Base-by-base conservation (phyloP, 2,329 filamentous ascomycete species). In the Fusarium circinatum region DNA sequence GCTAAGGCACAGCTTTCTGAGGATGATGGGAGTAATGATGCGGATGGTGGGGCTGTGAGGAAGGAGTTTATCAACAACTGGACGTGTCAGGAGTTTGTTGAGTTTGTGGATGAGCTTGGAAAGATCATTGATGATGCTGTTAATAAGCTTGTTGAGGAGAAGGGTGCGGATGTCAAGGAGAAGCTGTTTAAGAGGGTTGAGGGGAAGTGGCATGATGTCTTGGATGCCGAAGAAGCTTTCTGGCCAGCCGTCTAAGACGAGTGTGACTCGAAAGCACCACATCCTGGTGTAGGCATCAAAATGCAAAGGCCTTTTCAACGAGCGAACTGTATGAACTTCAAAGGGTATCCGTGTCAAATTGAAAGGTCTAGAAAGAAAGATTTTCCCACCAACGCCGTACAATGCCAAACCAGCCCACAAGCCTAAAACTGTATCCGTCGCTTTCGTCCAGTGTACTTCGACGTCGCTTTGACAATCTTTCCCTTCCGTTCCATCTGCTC, bases 401-500 rank as follows among this genome's bases (percentile, higher is more conserved):
- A 77, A 78, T 78, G 79, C 66, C 74, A 73, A 61, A 64, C 49
- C 51, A 34, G 22, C 36, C 34, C 49, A 67, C 70, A 28, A 26
- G 52, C 45, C 34, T 82, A 98, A 81, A 97, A 98, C 38, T 91
- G 91, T 62, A 92, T 86, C 66, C 93, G 90, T 82, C 96, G 89
- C 86, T 95, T 98, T 78, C 96, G 88, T 36, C 96, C 96, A 1
- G 96, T 98, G 82, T 98, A 99, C 84, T 97, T 98, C 58, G 94
- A 97, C 63, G 89, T 94, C 3, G 91, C 85, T 86, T 98, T 98
- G 76, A 98, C 96, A 34, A 98, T 89, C 86, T 96, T 98, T 51
- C 96, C 96, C 84, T 98, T 98, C 71, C 90, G 88, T 83, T 97
- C 93, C 93, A 98, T 96, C 85, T 98, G 94, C 75, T 94, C 93